Percentiles rank a stretch among this genome's conserved stretches.
phyloP scores from a whole-genome alignment of 345 rosid genomes.

The Schrenkiella parvula region DNA sequence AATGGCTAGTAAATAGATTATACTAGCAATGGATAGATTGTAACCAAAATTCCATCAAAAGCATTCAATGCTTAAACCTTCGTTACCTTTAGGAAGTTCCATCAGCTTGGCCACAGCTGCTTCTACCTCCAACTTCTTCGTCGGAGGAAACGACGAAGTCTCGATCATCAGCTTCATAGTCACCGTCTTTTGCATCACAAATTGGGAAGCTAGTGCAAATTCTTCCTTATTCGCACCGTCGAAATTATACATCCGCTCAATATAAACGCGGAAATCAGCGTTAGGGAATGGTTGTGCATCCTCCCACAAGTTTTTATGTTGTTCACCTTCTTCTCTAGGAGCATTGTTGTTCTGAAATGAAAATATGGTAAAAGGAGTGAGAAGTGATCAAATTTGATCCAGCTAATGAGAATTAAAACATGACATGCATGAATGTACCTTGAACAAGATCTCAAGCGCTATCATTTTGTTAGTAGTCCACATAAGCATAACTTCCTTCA shows the following conservation, averaged over 20 bases:
- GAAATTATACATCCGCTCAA: background rate
- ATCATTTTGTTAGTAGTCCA: background rate
- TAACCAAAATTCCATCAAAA: background rate
- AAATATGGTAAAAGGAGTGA: background rate
- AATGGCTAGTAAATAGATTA: background rate
- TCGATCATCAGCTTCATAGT: background rate
- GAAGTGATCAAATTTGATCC: background rate
- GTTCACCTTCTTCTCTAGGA: background rate
- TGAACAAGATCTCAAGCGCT: background rate
- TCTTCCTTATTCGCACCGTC: background rate
- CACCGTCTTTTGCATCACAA: slow-evolving; percentile 11
- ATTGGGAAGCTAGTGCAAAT: slow-evolving; percentile 5
- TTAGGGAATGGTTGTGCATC: background rate
- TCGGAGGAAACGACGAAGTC: background rate
- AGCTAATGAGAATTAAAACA: background rate
- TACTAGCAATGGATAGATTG: background rate
- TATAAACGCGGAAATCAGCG: background rate
- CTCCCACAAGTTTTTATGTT: background rate
- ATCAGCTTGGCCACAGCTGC: background rate
- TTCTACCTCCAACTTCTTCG: background rate
- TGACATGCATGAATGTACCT: background rate
- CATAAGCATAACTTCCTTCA: slow-evolving; percentile 1
- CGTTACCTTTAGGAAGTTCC: background rate
- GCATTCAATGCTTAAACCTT: background rate
- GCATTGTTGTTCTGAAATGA: background rate